Evolutionary conservation across 352 stramenopile species (phyloP).

Genomic region (Phytophthora pini): DNA sequence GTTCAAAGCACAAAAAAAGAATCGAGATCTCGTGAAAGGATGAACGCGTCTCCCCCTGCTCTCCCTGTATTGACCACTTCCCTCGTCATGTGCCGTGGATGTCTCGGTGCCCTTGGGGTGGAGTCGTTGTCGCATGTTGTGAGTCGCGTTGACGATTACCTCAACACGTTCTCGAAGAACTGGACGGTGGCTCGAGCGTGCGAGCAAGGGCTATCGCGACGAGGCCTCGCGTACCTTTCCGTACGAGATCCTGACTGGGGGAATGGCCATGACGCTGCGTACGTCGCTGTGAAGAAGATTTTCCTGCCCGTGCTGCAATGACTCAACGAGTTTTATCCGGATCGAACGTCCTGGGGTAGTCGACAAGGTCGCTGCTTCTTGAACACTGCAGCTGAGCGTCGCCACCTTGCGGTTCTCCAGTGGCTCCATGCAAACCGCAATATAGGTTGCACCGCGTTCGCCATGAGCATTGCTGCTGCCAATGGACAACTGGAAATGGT

Average conservation of each 20-base stretch:
- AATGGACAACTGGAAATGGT: conserved; percentile 20
- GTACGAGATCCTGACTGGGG: conserved; percentile 21
- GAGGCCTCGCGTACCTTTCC: conserved; percentile 18
- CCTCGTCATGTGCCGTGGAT: conserved; percentile 17
- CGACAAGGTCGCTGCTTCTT: conserved; percentile 13
- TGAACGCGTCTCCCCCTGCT: background rate
- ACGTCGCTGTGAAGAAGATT: conserved; percentile 19
- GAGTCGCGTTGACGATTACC: conserved; percentile 8
- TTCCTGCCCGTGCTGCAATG: conserved; percentile 25
- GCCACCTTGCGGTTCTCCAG: conserved; percentile 14
- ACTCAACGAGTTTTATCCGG: conserved; percentile 23
- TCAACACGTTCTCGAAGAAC: conserved; percentile 17
- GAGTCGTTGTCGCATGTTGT: conserved; percentile 24
- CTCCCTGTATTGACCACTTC: conserved; percentile 10
- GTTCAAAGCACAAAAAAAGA: conserved; percentile 6
- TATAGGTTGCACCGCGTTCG: conserved; percentile 17
- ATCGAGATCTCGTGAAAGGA: background rate
- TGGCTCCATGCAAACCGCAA: conserved; percentile 23
- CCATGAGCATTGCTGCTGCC: conserved; percentile 16
- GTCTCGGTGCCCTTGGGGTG: conserved; percentile 7
- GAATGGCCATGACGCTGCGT: conserved; percentile 9
- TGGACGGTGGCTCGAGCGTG: conserved; percentile 19
- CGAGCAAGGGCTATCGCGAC: conserved; percentile 7
- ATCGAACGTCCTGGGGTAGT: conserved; percentile 19
- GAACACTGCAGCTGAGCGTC: conserved; percentile 13